Evolutionary conservation across 768 basidiomycete species (phyloP), one percentile per base, ranked within the genome.

Genomic region (Cystobasidium ongulense): DNA sequence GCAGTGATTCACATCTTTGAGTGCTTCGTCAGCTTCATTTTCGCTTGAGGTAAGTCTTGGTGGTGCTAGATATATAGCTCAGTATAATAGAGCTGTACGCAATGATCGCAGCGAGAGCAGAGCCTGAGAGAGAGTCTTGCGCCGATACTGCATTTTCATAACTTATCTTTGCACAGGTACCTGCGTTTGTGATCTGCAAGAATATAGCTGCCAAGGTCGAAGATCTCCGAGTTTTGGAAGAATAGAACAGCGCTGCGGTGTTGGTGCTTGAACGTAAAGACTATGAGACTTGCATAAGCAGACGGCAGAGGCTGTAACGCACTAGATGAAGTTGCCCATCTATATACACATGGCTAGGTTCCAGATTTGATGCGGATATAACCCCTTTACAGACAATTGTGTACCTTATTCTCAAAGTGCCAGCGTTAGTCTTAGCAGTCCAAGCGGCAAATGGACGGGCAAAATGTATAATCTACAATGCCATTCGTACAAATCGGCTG

Each of bases 191-290:
- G 53, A 54, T 54, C 53, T 10, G 43, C 8, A 54, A 54, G 53
- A 54, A 54, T 29, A 8, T 23, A 54, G 53, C 53, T 23, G 53
- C 53, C 21, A 54, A 54, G 10, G 53, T 54, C 53, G 53, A 29
- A 29, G 29, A 54, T 54, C 53, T 54, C 53, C 53, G 53, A 54
- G 29, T 23, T 54, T 54, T 54, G 53, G n/a, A 54, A 54, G 53
- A 29, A 29, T 8, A 54, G 53, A 54, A 54, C 53, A 54, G 29
- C 53, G 53, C 39, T 41, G 8, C 39, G 39, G 39, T 41, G 39
- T 54, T 54, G n/a, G 53, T 8, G 29, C 53, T 54, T 54, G 11
- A 54, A 54, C 29, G 53, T 29, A 54, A 54, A 54, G 29, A 29
- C 21, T 8, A 54, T 54, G 53, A 23, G 29, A 54, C 53, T n/a